phyloP scores from a whole-genome alignment of 495 filamentous ascomycete species.

The Arthonia radiata region DNA sequence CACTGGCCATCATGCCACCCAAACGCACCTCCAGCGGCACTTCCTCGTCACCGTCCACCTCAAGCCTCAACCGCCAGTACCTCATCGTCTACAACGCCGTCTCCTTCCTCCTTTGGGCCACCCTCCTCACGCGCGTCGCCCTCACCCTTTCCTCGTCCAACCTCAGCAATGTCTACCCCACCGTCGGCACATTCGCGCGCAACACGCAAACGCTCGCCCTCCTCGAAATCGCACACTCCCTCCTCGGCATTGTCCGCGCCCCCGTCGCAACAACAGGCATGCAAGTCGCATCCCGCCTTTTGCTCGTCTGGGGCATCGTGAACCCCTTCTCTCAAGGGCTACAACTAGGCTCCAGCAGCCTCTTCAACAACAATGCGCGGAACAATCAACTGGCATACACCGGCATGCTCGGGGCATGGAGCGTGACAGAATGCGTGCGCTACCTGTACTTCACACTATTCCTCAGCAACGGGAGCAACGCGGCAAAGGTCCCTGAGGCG shows the following conservation, averaged over 20 bases:
- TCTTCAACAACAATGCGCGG: constrained; percentile 2
- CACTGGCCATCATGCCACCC: no score
- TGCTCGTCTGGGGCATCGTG: constrained; percentile 65
- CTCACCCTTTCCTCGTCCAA: constrained; percentile 3
- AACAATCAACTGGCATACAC: constrained; percentile 22
- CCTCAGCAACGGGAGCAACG: no score
- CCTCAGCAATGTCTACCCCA: background rate
- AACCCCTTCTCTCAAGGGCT: constrained; percentile 28
- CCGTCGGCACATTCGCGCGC: constrained; percentile 36
- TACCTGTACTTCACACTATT: constrained; percentile 92
- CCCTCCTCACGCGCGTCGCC: constrained; percentile 35
- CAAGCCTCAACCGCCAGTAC: no score
- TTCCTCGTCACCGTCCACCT: no score
- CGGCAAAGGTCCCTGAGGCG: background rate
- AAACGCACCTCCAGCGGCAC: no score
- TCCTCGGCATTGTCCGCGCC: constrained; percentile 39
- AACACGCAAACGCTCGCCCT: constrained; percentile 62
- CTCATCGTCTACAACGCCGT: constrained; percentile 63
- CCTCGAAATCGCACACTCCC: constrained; percentile 62
- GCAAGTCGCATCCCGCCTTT: constrained; percentile 60
- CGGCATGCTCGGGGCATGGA: constrained; percentile 62
- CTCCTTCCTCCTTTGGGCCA: constrained; percentile 49
- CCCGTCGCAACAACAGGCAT: constrained; percentile 66
- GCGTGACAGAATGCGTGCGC: constrained; percentile 61
- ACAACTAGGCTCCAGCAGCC: background rate